A percentile compares a stretch with the other conserved stretches of the same genome.
Conservation (phyloP, 192 early-diverging fungal species). For the Backusella tuberculispora region DNA sequence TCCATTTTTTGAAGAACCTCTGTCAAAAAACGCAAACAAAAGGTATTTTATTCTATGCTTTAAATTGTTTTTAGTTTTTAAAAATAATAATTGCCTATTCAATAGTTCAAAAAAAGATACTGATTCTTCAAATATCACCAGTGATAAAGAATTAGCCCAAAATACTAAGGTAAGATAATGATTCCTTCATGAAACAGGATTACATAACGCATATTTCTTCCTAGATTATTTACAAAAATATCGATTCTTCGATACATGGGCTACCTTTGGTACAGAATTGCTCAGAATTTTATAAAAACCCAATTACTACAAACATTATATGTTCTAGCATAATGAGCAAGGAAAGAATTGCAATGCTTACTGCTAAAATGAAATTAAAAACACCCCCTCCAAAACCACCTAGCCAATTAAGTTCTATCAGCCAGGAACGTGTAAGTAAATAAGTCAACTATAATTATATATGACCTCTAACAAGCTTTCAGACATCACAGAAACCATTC, state of each 20-base stretch:
- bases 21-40: background rate
- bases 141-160: no score
- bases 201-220: background rate
- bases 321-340: background rate
- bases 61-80: background rate
- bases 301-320: background rate
- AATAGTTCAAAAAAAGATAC: no score
- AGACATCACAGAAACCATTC: background rate
- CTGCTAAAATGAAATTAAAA: background rate
- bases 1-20: background rate
- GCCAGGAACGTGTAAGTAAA: background rate
- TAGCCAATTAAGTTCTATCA: background rate
- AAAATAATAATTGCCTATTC: background rate
- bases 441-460: background rate
- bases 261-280: background rate
- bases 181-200: no score
- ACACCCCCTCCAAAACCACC: slow-evolving; percentile 1
- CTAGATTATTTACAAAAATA: background rate
- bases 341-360: background rate
- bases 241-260: background rate
- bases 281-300: background rate
- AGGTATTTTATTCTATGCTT: background rate
- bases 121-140: no score
- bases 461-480: background rate
- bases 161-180: no score